Conservation (phyloP, 805 yeast genomes). For the Nakazawaea wyomingensis region DNA sequence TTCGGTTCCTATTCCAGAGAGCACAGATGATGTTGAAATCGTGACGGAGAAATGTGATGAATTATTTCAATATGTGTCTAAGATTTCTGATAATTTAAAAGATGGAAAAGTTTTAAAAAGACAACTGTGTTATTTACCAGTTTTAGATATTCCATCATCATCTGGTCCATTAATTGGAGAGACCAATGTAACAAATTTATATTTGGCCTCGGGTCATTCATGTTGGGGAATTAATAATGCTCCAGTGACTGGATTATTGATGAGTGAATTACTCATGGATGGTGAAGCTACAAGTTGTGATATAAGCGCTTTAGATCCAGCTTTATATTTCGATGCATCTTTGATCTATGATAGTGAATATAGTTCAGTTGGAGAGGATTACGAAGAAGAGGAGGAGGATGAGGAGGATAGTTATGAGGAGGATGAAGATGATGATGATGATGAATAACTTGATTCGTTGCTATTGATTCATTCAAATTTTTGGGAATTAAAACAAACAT, state of each 20-base stretch:
- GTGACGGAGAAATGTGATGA: constrained; percentile 85
- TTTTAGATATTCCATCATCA: constrained; percentile 84
- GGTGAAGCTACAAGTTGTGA: constrained; percentile 78
- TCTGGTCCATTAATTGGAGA: constrained; percentile 94
- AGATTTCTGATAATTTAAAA: constrained; percentile 61
- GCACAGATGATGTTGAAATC: constrained; percentile 90
- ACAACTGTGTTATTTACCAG: constrained; percentile 96
- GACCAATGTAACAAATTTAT: constrained; percentile 77
- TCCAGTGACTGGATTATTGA: constrained; percentile 91
- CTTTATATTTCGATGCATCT: constrained; percentile 75
- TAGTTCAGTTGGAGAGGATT: constrained; percentile 25
- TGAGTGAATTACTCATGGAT: constrained; percentile 82
- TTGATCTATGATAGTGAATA: constrained; percentile 25
- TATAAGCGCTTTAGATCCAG: constrained; percentile 78
- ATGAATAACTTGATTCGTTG: background rate
- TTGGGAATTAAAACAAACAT: no score
- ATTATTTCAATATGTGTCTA: constrained; percentile 74
- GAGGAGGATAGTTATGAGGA: constrained; percentile 19
- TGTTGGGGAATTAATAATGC: constrained; percentile 99
- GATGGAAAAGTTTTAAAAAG: constrained; percentile 72
- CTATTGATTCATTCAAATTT: no score
- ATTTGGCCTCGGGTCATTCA: constrained; percentile 87
- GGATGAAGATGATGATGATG: constrained; percentile 16
- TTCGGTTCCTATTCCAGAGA: constrained; percentile 84
- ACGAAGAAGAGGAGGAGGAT: constrained; percentile 22